Percentiles rank a stretch among this genome's conserved stretches.
These are phyloP conservation scores for Juncus inflexus DNA, from an alignment of 176 grass and related monocot species.

Conservation along the genomic window DNA sequence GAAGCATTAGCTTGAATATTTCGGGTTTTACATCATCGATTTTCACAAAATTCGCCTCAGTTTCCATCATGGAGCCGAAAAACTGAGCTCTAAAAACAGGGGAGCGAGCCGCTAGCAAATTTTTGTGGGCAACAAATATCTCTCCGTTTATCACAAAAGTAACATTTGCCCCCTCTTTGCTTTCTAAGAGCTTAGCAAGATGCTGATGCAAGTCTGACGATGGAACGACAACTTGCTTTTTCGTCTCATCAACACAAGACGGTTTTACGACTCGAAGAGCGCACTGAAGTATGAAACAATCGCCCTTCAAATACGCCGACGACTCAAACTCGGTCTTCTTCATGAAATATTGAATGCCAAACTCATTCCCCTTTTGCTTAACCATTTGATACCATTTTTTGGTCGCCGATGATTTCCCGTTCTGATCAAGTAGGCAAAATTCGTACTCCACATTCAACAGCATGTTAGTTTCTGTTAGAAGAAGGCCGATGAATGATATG, in stretches of 20 bases:
- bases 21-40: slow-evolving; percentile 26
- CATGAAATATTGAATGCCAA: not conserved
- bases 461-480: not conserved
- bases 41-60: not conserved
- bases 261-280: slow-evolving; percentile 13
- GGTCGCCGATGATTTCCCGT: not conserved
- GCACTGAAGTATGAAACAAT: slow-evolving; percentile 24
- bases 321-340: not conserved
- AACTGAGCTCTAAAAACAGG: slow-evolving; percentile 45
- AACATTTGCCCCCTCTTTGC: slow-evolving; percentile 24
- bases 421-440: not conserved
- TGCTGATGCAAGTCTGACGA: slow-evolving; percentile 5
- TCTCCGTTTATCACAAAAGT: slow-evolving; percentile 12
- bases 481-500: not conserved
- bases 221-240: not conserved
- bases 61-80: slow-evolving; percentile 36
- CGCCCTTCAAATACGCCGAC: slow-evolving; percentile 3
- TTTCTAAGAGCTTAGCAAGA: slow-evolving; percentile 15
- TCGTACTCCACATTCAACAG: not conserved
- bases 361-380: not conserved
- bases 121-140: slow-evolving; percentile 14
- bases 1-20: slow-evolving; percentile 39
- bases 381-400: not conserved
- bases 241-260: not conserved
- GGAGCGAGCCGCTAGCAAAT: slow-evolving; percentile 27